Percentiles rank a stretch among this genome's conserved stretches.
These are phyloP conservation scores for Salix arbutifolia DNA, from an alignment of 345 rosid species.

Conservation along the genomic window DNA sequence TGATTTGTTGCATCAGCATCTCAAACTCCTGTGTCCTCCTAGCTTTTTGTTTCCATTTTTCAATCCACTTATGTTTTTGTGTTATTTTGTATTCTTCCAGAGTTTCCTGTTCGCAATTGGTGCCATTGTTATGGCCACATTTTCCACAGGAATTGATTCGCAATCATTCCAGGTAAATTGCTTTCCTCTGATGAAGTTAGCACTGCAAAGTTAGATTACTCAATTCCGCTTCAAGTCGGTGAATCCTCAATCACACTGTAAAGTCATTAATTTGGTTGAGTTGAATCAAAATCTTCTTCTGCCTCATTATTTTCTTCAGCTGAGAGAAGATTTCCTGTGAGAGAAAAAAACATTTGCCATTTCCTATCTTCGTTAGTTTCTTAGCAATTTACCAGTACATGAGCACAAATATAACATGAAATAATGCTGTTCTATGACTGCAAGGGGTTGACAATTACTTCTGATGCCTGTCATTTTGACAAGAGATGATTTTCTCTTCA, in stretches of 20 bases:
- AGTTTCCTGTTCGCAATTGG: slow-evolving; percentile 77
- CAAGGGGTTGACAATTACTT: too few relatives aligned
- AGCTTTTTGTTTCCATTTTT: not conserved
- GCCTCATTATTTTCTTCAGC: too few relatives aligned
- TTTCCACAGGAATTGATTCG: slow-evolving; percentile 89
- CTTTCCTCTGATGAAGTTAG: not conserved
- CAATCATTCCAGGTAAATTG: slow-evolving; percentile 65
- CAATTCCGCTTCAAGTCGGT: too few relatives aligned
- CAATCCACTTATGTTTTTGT: not conserved
- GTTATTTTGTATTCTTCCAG: slow-evolving; percentile 26
- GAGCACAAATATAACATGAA: too few relatives aligned
- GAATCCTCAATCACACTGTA: too few relatives aligned
- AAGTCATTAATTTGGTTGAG: too few relatives aligned
- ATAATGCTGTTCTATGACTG: not conserved
- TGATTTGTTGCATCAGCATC: not conserved
- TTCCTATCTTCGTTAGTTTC: too few relatives aligned
- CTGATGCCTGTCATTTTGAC: not conserved
- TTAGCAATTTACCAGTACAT: too few relatives aligned
- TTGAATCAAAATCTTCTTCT: too few relatives aligned
- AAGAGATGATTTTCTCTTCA: not conserved
- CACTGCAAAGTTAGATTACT: too few relatives aligned
- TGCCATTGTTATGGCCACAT: slow-evolving; percentile 83
- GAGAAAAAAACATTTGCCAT: too few relatives aligned
- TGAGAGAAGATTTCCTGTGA: too few relatives aligned
- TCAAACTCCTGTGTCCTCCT: not conserved